These are phyloP conservation scores for Abrus pulchellus DNA, from an alignment of 306 rosid species.

Conservation along the genomic window DNA sequence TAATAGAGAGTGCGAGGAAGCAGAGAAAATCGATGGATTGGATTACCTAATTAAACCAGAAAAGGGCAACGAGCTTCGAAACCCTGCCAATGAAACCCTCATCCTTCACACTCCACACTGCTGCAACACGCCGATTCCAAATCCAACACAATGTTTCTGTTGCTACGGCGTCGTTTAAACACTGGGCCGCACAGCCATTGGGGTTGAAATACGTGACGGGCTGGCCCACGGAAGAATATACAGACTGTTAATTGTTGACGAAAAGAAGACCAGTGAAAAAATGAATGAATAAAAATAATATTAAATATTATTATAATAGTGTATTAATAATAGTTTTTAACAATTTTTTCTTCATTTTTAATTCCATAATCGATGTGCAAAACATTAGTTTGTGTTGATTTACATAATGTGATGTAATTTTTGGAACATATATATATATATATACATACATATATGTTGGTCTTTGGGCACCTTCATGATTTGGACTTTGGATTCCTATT, in stretches of 20 bases:
- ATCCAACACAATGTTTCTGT: background rate
- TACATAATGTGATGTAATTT: background rate
- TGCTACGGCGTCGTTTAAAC: constrained; percentile 37
- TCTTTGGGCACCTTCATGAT: background rate
- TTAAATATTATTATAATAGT: too few relatives aligned
- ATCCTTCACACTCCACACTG: constrained; percentile 33
- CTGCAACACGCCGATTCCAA: background rate
- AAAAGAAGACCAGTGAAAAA: too few relatives aligned
- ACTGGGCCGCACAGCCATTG: background rate
- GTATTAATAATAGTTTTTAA: too few relatives aligned
- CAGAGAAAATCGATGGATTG: background rate
- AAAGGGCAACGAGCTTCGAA: constrained; percentile 70
- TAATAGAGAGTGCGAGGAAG: background rate
- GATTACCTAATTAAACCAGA: constrained; percentile 70
- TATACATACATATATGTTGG: too few relatives aligned
- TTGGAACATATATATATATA: background rate
- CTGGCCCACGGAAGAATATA: background rate
- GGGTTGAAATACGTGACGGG: background rate
- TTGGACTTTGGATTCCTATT: background rate
- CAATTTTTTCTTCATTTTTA: too few relatives aligned
- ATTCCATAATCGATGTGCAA: too few relatives aligned
- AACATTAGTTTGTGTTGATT: too few relatives aligned
- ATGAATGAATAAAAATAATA: too few relatives aligned
- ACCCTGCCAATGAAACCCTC: constrained; percentile 54
- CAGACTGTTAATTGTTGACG: too few relatives aligned